These are phyloP conservation scores for Cynara cardunculus DNA, from an alignment of 129 eudicot species.

Conservation along the genomic window DNA sequence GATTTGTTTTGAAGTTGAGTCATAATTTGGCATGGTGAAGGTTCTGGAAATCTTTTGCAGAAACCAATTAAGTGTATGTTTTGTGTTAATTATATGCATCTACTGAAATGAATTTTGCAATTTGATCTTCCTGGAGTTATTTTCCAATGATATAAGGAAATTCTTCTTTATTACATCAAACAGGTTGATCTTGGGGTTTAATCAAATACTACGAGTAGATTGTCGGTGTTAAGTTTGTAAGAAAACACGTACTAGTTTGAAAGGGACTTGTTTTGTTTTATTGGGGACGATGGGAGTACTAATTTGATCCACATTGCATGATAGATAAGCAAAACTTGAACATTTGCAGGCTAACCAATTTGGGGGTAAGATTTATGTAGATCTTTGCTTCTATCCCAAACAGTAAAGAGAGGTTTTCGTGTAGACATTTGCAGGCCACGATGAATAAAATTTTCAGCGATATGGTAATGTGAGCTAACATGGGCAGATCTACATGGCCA, in stretches of 20 bases:
- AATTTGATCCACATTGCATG: neutral
- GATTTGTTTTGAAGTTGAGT: neutral
- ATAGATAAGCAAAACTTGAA: neutral
- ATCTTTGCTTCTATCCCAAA: neutral
- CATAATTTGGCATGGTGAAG: neutral
- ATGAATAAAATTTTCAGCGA: neutral
- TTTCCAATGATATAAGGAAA: neutral
- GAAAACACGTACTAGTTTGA: neutral
- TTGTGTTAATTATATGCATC: too few species aligned
- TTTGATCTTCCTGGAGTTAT: neutral
- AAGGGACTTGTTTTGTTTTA: neutral
- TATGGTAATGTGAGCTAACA: neutral
- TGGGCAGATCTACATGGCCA: too few species aligned
- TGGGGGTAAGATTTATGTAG: neutral
- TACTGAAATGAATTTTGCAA: neutral
- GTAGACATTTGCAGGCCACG: neutral
- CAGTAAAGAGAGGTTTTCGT: neutral
- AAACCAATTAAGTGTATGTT: neutral
- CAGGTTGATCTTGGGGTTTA: neutral
- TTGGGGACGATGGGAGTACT: neutral
- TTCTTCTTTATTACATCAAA: neutral
- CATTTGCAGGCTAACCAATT: neutral
- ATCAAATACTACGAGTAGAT: neutral
- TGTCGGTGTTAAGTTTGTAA: neutral
- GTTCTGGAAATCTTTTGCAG: neutral